Conservation (phyloP, 169 alveolate species). For the Perkinsus chesapeaki region DNA sequence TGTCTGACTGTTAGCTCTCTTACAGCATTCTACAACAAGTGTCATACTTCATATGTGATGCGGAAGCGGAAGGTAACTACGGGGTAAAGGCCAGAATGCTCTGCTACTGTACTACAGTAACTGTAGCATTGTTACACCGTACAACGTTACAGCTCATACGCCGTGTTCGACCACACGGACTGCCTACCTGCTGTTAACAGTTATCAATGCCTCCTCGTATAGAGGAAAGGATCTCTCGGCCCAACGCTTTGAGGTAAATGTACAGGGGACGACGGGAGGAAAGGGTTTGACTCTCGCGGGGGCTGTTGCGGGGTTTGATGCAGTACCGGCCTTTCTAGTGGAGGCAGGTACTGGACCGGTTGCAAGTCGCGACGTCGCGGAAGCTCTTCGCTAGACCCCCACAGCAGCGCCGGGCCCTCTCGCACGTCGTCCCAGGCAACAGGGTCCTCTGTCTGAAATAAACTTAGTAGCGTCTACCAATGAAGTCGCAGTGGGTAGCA, state of each 20-base stretch:
- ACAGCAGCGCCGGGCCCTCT: neutral
- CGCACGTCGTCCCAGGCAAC: neutral
- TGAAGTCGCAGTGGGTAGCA: neutral
- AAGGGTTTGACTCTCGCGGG: too few species aligned
- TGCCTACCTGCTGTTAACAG: neutral
- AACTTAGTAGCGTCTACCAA: neutral
- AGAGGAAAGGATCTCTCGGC: neutral
- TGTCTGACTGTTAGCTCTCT: too few species aligned
- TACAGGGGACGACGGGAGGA: neutral
- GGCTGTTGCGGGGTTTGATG: neutral
- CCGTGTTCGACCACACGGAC: neutral
- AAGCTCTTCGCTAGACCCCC: neutral
- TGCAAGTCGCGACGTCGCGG: neutral
- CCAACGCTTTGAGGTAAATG: neutral
- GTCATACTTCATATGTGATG: too few species aligned
- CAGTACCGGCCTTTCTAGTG: neutral
- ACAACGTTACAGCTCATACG: too few species aligned
- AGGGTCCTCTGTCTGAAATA: neutral
- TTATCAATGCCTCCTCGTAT: neutral
- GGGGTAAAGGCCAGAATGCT: too few species aligned
- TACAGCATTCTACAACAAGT: too few species aligned
- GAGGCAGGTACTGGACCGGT: neutral
- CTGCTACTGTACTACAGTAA: too few species aligned
- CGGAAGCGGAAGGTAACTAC: too few species aligned
- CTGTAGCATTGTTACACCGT: too few species aligned